Percentiles rank a stretch among this genome's conserved stretches.
phyloP scores from a whole-genome alignment of 441 rosid species.

The Eutrema salsugineum region DNA sequence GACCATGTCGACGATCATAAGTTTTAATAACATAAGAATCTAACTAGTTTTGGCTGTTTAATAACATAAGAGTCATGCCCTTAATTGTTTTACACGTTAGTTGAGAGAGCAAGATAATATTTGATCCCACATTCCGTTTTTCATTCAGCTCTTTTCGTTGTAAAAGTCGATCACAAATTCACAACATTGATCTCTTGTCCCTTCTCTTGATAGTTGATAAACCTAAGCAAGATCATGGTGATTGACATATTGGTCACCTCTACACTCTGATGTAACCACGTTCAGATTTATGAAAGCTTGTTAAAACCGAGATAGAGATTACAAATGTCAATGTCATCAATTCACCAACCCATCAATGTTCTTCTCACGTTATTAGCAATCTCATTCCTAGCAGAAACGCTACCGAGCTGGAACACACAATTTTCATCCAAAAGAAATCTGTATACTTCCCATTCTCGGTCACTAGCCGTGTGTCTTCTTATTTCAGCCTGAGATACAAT shows the following conservation, averaged over 20 bases:
- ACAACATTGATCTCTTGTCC: too few species aligned
- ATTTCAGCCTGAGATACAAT: conserved; percentile 57
- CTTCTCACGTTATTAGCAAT: conserved; percentile 68
- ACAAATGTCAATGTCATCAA: neutral
- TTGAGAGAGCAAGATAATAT: neutral
- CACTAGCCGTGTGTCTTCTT: conserved; percentile 51
- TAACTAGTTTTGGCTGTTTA: neutral
- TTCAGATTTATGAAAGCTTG: too few species aligned
- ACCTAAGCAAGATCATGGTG: too few species aligned
- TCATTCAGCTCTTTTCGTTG: too few species aligned
- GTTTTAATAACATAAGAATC: neutral
- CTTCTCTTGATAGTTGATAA: too few species aligned
- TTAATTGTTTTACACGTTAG: neutral
- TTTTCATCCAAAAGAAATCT: conserved; percentile 73
- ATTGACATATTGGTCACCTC: too few species aligned
- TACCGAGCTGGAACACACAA: conserved; percentile 35
- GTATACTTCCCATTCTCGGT: conserved; percentile 78
- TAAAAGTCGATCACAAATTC: too few species aligned
- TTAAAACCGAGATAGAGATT: too few species aligned
- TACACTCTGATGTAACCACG: too few species aligned
- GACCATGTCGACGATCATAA: neutral
- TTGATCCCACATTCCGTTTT: too few species aligned
- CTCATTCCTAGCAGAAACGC: conserved; percentile 40
- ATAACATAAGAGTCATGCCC: neutral
- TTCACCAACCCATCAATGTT: conserved; percentile 80